Conservation (phyloP, 371 early-diverging fungal species). For the Apophysomyces elegans region DNA sequence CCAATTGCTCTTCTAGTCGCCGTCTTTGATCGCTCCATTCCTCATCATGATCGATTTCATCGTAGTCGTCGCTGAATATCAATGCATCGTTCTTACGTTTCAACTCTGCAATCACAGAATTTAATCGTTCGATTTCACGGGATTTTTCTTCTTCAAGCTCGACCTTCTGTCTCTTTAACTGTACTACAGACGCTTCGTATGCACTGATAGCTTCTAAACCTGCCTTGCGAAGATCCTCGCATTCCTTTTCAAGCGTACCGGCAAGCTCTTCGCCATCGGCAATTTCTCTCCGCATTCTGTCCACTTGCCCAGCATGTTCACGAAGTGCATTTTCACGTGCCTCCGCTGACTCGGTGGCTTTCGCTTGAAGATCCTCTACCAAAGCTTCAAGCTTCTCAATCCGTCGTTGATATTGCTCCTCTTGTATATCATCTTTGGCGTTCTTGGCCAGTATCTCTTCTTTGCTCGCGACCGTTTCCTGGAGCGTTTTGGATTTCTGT, state of each 20-base stretch:
- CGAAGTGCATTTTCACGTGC: conserved; percentile 10
- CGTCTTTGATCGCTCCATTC: conserved; percentile 38
- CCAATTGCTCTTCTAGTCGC: conserved; percentile 46
- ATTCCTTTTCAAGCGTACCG: conserved; percentile 32
- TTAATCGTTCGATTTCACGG: conserved; percentile 14
- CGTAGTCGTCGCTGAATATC: conserved; percentile 21
- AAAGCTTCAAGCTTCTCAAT: conserved; percentile 28
- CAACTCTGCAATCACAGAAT: conserved; percentile 29
- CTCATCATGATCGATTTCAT: conserved; percentile 22
- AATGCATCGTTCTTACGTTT: conserved; percentile 26
- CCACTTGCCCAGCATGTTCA: conserved; percentile 15
- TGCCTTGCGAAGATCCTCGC: conserved; percentile 43
- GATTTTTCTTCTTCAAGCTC: conserved; percentile 17
- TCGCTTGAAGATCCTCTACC: conserved; percentile 19
- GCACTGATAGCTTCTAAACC: conserved; percentile 43
- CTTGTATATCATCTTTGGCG: conserved; percentile 16
- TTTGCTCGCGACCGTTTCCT: conserved; percentile 18
- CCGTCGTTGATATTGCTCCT: conserved; percentile 20
- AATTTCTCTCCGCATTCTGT: conserved; percentile 22
- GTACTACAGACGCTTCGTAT: conserved; percentile 43
- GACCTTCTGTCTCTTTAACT: conserved; percentile 29
- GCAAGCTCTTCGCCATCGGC: conserved; percentile 17
- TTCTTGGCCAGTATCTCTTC: conserved; percentile 15
- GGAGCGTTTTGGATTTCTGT: conserved; percentile 11
- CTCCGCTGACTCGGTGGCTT: conserved; percentile 20